Evolutionary conservation across 2,329 filamentous ascomycete genomes (phyloP).

Genomic region (Dothistroma pini): DNA sequence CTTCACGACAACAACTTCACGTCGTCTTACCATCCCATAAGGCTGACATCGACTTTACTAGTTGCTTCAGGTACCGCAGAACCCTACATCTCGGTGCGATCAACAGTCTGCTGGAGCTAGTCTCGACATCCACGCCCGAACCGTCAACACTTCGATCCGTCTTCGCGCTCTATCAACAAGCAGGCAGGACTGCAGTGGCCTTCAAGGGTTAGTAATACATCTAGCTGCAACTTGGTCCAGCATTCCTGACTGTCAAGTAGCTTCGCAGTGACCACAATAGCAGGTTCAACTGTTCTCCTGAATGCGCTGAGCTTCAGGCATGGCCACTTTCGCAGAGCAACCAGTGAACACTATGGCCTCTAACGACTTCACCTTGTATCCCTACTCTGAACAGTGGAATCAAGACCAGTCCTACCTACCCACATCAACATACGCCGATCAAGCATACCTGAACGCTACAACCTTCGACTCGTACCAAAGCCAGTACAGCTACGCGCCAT

Average conservation of each 20-base stretch:
- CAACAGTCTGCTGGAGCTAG: conserved; percentile 7
- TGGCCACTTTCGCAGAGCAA: conserved; percentile 33
- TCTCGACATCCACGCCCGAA: conserved; percentile 3
- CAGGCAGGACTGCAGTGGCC: background rate
- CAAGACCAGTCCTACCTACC: conserved; percentile 29
- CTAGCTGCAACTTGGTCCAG: background rate
- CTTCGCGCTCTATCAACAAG: conserved; percentile 7
- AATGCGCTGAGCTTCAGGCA: conserved; percentile 13
- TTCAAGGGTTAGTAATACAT: background rate
- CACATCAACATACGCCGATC: conserved; percentile 25
- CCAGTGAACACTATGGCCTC: conserved; percentile 27
- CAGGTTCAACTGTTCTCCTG: background rate
- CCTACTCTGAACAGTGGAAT: conserved; percentile 32
- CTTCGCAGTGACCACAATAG: background rate
- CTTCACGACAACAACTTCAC: conserved; percentile 10
- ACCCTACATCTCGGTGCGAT: conserved; percentile 8
- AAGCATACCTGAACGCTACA: conserved; percentile 28
- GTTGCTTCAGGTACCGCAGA: conserved; percentile 19
- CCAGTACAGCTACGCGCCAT: conserved; percentile 33
- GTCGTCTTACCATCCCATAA: conserved; percentile 12
- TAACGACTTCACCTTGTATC: conserved; percentile 35
- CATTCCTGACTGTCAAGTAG: background rate
- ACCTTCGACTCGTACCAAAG: conserved; percentile 38
- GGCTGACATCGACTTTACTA: conserved; percentile 11
- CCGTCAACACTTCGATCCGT: conserved; percentile 6